A percentile compares a stretch with the other conserved stretches of the same genome.
phyloP scores from a whole-genome alignment of 805 yeast genomes.

The Candida cerambycidarum region DNA sequence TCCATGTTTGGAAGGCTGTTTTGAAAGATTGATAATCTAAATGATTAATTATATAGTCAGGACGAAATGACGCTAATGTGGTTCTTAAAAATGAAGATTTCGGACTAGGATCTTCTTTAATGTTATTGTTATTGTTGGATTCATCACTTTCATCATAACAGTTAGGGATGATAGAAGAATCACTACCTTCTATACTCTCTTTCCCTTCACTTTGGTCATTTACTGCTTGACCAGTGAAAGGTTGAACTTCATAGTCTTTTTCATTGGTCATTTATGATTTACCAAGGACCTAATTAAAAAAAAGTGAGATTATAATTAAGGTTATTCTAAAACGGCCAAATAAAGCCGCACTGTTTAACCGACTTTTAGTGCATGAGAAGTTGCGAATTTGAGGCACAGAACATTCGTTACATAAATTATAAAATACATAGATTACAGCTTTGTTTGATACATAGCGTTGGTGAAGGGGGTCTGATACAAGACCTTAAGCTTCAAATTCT shows the following conservation, averaged over 20 bases:
- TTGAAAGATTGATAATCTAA: constrained; percentile 26
- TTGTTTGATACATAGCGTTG: no score
- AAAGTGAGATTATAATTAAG: no score
- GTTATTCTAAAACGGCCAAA: not conserved
- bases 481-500: not conserved
- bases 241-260: not conserved
- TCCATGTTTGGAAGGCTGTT: constrained; percentile 24
- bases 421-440: not conserved
- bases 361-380: no score
- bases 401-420: not conserved
- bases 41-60: constrained; percentile 27
- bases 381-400: no score
- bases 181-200: not conserved
- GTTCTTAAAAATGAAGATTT: constrained; percentile 17
- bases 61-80: constrained; percentile 14
- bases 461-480: no score
- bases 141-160: constrained; percentile 5
- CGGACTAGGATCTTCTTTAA: constrained; percentile 11
- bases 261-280: not conserved
- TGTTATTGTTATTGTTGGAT: not conserved
- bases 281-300: no score
- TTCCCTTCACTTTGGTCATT: not conserved
- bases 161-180: constrained; percentile 1
- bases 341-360: constrained; percentile 1
- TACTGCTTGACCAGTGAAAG: not conserved